Conservation (phyloP, 768 basidiomycete species). For the Kwoniella botswanensis region DNA sequence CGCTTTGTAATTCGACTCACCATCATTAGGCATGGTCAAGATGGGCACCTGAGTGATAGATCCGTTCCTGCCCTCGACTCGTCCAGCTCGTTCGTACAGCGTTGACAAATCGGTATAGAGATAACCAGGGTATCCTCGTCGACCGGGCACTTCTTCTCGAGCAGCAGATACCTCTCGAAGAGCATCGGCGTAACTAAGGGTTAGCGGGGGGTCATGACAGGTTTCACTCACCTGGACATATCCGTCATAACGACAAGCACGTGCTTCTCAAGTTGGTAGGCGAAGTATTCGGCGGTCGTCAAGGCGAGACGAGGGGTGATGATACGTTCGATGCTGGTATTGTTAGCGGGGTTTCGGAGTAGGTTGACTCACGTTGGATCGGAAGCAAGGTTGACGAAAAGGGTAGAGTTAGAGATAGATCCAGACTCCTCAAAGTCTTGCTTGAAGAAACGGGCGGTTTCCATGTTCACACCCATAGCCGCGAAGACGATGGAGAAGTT, state of each 20-base stretch:
- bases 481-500: constrained; percentile 99
- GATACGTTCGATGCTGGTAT: constrained; percentile 84
- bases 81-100: constrained; percentile 98
- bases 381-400: constrained; percentile 98
- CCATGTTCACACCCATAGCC: constrained; percentile 99
- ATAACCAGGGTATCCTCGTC: constrained; percentile 84
- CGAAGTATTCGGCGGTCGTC: constrained; percentile 98
- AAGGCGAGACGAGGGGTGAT: constrained; percentile 97
- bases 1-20: constrained; percentile 61
- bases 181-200: constrained; percentile 62
- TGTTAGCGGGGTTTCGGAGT: neutral
- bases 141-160: constrained; percentile 98
- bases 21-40: constrained; percentile 99
- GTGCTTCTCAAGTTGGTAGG: constrained; percentile 99
- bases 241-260: constrained; percentile 98
- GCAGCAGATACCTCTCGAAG: constrained; percentile 85
- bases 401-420: constrained; percentile 91
- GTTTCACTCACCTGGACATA: constrained; percentile 64
- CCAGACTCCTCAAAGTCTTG: constrained; percentile 99
- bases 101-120: constrained; percentile 96
- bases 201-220: constrained; percentile 46
- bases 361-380: constrained; percentile 74
- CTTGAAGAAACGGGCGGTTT: constrained; percentile 99
- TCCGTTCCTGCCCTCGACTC: constrained; percentile 95
- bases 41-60: constrained; percentile 99